Base-by-base conservation (phyloP, 2,329 filamentous ascomycete genomes). In the Clathrospora elynae region DNA sequence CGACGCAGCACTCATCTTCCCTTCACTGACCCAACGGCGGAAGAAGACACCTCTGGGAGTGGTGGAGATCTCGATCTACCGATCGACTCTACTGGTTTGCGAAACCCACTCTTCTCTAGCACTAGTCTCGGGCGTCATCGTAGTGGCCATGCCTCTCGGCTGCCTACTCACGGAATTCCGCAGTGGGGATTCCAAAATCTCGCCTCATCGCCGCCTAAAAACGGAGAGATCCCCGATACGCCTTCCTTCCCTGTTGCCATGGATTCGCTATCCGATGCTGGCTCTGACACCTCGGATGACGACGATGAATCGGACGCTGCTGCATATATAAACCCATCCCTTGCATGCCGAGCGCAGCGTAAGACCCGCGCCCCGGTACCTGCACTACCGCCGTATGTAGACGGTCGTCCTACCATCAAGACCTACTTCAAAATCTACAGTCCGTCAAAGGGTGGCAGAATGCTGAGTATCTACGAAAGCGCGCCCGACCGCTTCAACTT, bases 391-490 rank as follows among this genome's bases (percentile, higher is more conserved):
- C 70, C 76, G 1, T 83, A 82, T 51, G 73, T 79, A 22, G 79
- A 83, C 52, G 72, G 69, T 2, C 71, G 79, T 2, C 78, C 79
- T 0, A 81, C 78, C 1, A 82, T 83, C 61, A 77, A 77, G 55
- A 82, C 80, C 0, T 83, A 83, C 53, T 83, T 82, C 67, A 82
- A 82, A 59, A 82, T 83, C 37, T 83, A 81, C 64, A 76, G 71
- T n/a, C 79, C 80, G 0, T 76, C 72, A 14, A 79, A 80, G 51
- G 79, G 78, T n/a, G 80, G 79, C 3, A 66, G 79, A 10, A 76
- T 82, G 71, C 61, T 83, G 23, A 78, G 74, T 36, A 78, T 82
- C n/a, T 82, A 82, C 52, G 79, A 81, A 51, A 76, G 72, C 31
- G 78, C 78, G 4, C 79, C 79, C 1, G 79, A 82, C 54, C 73